phyloP scores from a whole-genome alignment of 306 rosid species.

The Datisca glomerata region DNA sequence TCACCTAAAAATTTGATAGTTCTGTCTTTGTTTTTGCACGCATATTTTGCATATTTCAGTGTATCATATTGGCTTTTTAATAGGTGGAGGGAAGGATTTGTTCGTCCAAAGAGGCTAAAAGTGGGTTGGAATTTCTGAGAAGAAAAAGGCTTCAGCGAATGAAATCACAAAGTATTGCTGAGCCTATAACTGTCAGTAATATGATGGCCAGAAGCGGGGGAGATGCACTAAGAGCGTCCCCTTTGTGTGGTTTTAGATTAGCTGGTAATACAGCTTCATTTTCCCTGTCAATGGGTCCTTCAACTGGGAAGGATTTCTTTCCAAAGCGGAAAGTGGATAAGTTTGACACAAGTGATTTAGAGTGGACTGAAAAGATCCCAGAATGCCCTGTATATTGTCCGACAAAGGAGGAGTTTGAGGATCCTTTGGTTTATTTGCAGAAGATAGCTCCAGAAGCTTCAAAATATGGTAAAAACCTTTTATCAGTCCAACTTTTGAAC shows the following conservation, averaged over 20 bases:
- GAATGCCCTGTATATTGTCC: slow-evolving; percentile 92
- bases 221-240: slow-evolving; percentile 68
- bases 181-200: slow-evolving; percentile 30
- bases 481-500: too few species aligned
- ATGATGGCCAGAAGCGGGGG: slow-evolving; percentile 85
- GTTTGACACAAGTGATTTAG: slow-evolving; percentile 70
- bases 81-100: slow-evolving; percentile 88
- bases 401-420: slow-evolving; percentile 81
- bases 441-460: slow-evolving; percentile 96
- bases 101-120: slow-evolving; percentile 54
- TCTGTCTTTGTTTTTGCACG: not conserved
- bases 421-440: slow-evolving; percentile 85
- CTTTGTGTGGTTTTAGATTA: slow-evolving; percentile 55
- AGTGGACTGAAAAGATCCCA: slow-evolving; percentile 70
- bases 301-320: slow-evolving; percentile 25
- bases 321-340: slow-evolving; percentile 73
- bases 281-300: slow-evolving; percentile 13
- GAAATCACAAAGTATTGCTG: slow-evolving; percentile 27
- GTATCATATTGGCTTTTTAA: not conserved
- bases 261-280: slow-evolving; percentile 35
- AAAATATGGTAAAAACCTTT: slow-evolving; percentile 55
- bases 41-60: not conserved
- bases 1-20: not conserved
- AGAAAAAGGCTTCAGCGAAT: slow-evolving; percentile 71
- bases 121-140: slow-evolving; percentile 65